A percentile compares a stretch with the other conserved stretches of the same genome.
Conservation (phyloP, 2,329 filamentous ascomycete species). For the Reticulascus tulasneorum region DNA sequence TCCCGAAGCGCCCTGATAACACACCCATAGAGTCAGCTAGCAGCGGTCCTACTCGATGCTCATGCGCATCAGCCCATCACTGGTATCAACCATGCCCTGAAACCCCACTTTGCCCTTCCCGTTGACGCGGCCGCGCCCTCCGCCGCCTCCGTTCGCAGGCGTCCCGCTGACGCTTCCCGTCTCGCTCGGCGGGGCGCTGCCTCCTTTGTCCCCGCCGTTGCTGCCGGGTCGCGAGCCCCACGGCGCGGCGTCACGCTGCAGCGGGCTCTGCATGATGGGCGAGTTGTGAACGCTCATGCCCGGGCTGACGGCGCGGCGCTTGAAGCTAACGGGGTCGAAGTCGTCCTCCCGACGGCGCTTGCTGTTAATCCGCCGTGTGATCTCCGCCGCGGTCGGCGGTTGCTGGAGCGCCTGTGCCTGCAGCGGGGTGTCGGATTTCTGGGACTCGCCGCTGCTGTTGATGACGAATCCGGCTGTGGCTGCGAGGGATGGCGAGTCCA, state of each 20-base stretch:
- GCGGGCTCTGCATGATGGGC: slow-evolving; percentile 79
- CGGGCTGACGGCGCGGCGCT: slow-evolving; percentile 85
- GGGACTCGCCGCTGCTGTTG: slow-evolving; percentile 15
- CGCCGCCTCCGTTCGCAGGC: slow-evolving; percentile 20
- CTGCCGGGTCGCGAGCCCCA: slow-evolving; percentile 71
- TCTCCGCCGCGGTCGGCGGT: slow-evolving; percentile 65
- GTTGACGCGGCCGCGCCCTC: slow-evolving; percentile 43
- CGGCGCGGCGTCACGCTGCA: slow-evolving; percentile 64
- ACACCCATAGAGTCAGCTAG: background rate
- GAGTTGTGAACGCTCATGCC: slow-evolving; percentile 89
- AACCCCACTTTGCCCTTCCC: slow-evolving; percentile 66
- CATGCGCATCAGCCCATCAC: slow-evolving; percentile 94
- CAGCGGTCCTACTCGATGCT: slow-evolving; percentile 70
- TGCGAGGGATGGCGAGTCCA: slow-evolving; percentile 61
- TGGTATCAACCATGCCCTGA: slow-evolving; percentile 94
- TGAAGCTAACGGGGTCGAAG: slow-evolving; percentile 82
- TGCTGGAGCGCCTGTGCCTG: slow-evolving; percentile 25
- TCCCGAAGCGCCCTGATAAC: background rate
- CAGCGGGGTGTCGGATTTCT: slow-evolving; percentile 33
- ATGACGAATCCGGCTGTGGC: slow-evolving; percentile 29
- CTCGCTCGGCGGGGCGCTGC: slow-evolving; percentile 50
- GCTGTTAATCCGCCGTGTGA: slow-evolving; percentile 72
- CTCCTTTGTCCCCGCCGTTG: slow-evolving; percentile 49
- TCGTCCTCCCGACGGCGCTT: slow-evolving; percentile 90
- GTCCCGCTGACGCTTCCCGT: slow-evolving; percentile 33